These are phyloP conservation scores for Iris pallida DNA, from an alignment of 116 monocot genomes.

Conservation along the genomic window DNA sequence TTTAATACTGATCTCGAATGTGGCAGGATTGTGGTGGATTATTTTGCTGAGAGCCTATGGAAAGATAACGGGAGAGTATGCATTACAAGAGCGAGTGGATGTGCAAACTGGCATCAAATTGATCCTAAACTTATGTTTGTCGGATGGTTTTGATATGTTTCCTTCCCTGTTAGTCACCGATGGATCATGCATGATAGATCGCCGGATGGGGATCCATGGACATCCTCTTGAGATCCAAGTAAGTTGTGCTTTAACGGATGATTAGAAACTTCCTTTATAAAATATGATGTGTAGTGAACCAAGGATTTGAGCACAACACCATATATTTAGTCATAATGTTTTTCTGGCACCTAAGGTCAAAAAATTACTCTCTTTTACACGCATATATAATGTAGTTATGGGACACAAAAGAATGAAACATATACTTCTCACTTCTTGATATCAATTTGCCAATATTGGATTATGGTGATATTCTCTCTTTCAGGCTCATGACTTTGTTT, in stretches of 20 bases:
- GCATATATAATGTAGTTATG: no score
- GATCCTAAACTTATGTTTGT: conserved; percentile 85
- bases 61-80: conserved; percentile 87
- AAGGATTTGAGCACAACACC: no score
- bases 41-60: conserved; percentile 97
- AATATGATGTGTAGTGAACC: no score
- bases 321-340: no score
- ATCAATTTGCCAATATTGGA: no score
- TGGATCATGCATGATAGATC: conserved; percentile 99
- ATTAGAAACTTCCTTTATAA: no score
- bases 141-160: conserved; percentile 99
- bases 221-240: conserved; percentile 99
- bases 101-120: conserved; percentile 90
- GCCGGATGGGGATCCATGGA: conserved; percentile 98
- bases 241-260: conserved; percentile 11
- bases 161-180: conserved; percentile 91
- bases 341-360: no score
- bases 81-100: conserved; percentile 93
- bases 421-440: no score
- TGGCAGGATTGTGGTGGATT: conserved; percentile 98
- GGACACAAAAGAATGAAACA: no score
- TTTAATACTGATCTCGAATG: neutral
- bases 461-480: no score
- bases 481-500: no score
- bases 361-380: no score